These are phyloP conservation scores for Fusarium papillatum DNA, from an alignment of 2,329 filamentous ascomycete species.

Conservation along the genomic window DNA sequence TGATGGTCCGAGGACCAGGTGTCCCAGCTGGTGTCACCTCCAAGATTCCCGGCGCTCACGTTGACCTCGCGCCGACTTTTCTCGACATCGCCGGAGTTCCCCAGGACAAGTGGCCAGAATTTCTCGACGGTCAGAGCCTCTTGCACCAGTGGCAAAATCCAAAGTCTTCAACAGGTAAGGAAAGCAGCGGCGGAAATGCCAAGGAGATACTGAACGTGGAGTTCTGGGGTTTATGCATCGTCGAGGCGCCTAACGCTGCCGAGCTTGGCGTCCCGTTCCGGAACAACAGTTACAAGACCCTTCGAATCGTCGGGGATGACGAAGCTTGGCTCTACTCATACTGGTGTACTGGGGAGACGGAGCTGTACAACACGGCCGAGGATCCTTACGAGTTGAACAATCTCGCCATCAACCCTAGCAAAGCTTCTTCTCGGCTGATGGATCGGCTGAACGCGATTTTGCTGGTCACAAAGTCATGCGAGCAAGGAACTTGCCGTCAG, in stretches of 20 bases:
- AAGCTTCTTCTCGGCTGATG: constrained; percentile 46
- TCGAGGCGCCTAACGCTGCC: constrained; percentile 10
- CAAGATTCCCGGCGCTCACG: constrained; percentile 61
- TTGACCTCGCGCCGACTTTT: constrained; percentile 69
- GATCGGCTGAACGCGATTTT: constrained; percentile 69
- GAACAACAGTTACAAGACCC: constrained; percentile 67
- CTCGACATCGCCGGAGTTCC: constrained; percentile 54
- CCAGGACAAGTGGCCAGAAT: constrained; percentile 31
- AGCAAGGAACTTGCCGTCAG: constrained; percentile 61
- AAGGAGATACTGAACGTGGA: constrained; percentile 58
- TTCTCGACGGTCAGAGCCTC: constrained; percentile 44
- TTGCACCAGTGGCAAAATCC: constrained; percentile 21
- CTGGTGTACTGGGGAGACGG: constrained; percentile 64
- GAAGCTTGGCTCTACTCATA: constrained; percentile 69
- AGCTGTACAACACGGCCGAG: constrained; percentile 64
- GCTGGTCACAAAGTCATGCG: constrained; percentile 71
- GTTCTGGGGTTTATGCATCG: constrained; percentile 58
- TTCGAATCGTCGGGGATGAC: constrained; percentile 59
- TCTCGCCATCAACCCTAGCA: constrained; percentile 9
- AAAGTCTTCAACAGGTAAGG: constrained; percentile 31
- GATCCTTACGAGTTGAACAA: constrained; percentile 22
- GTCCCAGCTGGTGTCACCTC: constrained; percentile 53
- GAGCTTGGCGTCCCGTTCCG: constrained; percentile 38
- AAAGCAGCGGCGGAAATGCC: not conserved
- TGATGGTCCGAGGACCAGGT: constrained; percentile 64